These are phyloP conservation scores for Xylaria palmicola DNA, from an alignment of 495 filamentous ascomycete species.

Conservation along the genomic window DNA sequence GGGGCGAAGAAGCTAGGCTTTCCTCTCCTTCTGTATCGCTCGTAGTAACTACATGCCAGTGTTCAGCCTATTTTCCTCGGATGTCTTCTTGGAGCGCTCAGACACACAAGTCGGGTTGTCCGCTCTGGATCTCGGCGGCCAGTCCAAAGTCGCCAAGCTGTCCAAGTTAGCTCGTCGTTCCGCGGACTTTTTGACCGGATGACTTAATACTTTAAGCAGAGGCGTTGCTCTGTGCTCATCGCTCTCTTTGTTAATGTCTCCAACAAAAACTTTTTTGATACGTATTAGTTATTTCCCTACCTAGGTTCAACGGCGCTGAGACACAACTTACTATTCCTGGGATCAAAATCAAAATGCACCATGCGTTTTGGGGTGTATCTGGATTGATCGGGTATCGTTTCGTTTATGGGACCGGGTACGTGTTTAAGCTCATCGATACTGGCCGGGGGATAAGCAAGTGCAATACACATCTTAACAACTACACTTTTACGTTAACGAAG, in stretches of 20 bases:
- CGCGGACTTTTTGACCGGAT: not conserved
- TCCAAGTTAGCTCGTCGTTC: not conserved
- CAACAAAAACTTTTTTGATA: slow-evolving; percentile 5
- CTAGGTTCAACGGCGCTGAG: not conserved
- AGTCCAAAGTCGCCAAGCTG: slow-evolving; percentile 13
- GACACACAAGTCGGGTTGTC: slow-evolving; percentile 5
- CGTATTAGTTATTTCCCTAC: not conserved
- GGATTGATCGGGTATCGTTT: not conserved
- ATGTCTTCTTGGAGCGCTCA: not conserved
- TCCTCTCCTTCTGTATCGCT: not conserved
- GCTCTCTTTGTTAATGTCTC: not conserved
- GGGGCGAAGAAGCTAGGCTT: not conserved
- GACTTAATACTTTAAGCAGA: not conserved
- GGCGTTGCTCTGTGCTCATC: not conserved
- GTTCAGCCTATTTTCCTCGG: not conserved
- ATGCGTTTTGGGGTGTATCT: not conserved
- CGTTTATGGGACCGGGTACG: not conserved
- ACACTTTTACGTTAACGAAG: not conserved
- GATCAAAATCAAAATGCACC: slow-evolving; percentile 10
- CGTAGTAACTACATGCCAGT: not conserved
- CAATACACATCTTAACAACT: slow-evolving; percentile 13
- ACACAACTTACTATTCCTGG: slow-evolving; percentile 3
- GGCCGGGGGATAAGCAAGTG: slow-evolving; percentile 1
- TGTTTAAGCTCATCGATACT: not conserved
- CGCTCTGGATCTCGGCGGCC: not conserved